Percentiles rank a stretch among this genome's conserved stretches.
These are phyloP conservation scores for Carex pumila DNA, from an alignment of 176 grass and related monocot genomes.

Conservation along the genomic window DNA sequence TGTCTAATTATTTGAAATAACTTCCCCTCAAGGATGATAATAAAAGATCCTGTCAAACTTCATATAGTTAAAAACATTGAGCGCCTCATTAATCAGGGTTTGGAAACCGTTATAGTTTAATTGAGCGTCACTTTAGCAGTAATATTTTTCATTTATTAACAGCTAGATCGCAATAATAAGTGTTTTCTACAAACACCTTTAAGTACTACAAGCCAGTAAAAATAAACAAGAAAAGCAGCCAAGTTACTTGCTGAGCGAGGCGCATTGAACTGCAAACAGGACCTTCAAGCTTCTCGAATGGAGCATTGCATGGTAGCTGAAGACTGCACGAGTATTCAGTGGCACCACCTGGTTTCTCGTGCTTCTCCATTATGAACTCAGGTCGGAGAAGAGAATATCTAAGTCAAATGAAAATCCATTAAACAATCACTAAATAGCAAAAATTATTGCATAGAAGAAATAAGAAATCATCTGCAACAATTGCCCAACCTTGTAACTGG, in stretches of 20 bases:
- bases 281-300: constrained; percentile 92
- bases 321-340: constrained; percentile 94
- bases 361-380: constrained; percentile 88
- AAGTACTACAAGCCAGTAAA: background rate
- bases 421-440: background rate
- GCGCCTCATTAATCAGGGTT: background rate
- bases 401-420: constrained; percentile 12
- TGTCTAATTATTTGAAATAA: background rate
- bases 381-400: constrained; percentile 97
- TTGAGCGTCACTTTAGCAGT: background rate
- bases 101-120: background rate
- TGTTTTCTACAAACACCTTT: background rate
- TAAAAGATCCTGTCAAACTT: background rate
- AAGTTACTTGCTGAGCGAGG: constrained; percentile 82
- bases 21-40: background rate
- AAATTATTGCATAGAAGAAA: background rate
- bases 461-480: background rate
- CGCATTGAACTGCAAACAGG: constrained; percentile 88
- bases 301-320: constrained; percentile 94
- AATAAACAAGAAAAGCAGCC: background rate
- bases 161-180: constrained; percentile 9
- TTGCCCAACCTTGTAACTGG: background rate
- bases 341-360: constrained; percentile 56
- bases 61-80: background rate
- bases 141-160: background rate